phyloP scores from a whole-genome alignment of 2,329 filamentous ascomycete genomes.

The Bretziella fagacearum region DNA sequence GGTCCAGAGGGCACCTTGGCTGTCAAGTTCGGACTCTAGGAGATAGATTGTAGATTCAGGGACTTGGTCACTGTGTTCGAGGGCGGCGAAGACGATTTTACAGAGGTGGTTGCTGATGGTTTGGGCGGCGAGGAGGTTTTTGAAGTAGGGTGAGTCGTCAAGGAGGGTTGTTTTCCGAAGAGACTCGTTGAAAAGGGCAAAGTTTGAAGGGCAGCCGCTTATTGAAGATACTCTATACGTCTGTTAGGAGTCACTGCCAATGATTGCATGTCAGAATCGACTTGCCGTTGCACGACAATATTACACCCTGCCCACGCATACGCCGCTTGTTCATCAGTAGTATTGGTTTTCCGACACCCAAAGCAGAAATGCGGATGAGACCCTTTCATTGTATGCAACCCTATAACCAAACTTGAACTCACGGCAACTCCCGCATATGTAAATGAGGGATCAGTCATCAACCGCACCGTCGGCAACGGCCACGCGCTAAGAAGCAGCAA shows the following conservation, averaged over 20 bases:
- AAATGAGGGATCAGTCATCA: constrained; percentile 33
- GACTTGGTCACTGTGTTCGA: constrained; percentile 31
- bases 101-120: constrained; percentile 29
- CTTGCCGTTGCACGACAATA: constrained; percentile 33
- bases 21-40: constrained; percentile 36
- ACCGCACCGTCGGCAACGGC: constrained; percentile 34
- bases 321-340: constrained; percentile 34
- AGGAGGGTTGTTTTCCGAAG: constrained; percentile 22
- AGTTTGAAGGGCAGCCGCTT: constrained; percentile 30
- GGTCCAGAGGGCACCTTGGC: constrained; percentile 21
- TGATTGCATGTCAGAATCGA: background rate
- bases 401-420: constrained; percentile 32
- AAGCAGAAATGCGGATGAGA: constrained; percentile 31
- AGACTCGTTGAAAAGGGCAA: constrained; percentile 28
- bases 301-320: constrained; percentile 38
- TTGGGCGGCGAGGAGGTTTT: constrained; percentile 6
- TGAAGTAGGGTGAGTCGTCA: constrained; percentile 11
- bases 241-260: background rate
- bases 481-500: constrained; percentile 34
- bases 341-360: constrained; percentile 26
- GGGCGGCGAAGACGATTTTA: constrained; percentile 29
- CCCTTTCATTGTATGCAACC: constrained; percentile 36
- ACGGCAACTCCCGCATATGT: constrained; percentile 31
- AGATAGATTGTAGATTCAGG: constrained; percentile 29
- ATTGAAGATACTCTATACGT: constrained; percentile 20